Percentiles rank a stretch among this genome's conserved stretches.
Conservation (phyloP, 2,329 filamentous ascomycete genomes). For the Biscogniauxia sp. region DNA sequence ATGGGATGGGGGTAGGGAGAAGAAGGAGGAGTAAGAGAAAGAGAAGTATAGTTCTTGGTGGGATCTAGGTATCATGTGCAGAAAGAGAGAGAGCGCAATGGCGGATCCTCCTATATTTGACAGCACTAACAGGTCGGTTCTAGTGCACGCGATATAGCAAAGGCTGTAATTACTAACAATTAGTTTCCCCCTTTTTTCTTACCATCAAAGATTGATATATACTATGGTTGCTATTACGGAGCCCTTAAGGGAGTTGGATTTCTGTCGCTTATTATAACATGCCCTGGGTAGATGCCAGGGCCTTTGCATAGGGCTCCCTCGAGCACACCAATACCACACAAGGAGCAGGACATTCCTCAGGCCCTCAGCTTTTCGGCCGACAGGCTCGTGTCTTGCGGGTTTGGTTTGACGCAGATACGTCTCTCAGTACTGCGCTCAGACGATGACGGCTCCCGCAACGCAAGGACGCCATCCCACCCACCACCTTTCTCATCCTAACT, state of each 20-base stretch:
- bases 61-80: too few relatives aligned
- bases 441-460: constrained; percentile 11
- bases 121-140: too few relatives aligned
- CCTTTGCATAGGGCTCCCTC: constrained; percentile 29
- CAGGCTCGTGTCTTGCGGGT: constrained; percentile 7
- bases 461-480: background rate
- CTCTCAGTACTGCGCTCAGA: constrained; percentile 1
- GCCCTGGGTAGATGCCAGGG: constrained; percentile 8
- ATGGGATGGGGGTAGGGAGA: background rate
- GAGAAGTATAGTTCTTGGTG: too few relatives aligned
- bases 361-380: constrained; percentile 4
- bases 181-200: too few relatives aligned
- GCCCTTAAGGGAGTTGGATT: too few relatives aligned
- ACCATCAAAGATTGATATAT: too few relatives aligned
- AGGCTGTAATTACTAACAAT: too few relatives aligned
- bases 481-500: background rate
- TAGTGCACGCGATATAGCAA: constrained; percentile 1
- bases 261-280: too few relatives aligned
- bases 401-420: constrained; percentile 9
- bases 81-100: too few relatives aligned
- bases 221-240: too few relatives aligned
- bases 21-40: too few relatives aligned
- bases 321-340: constrained; percentile 19
- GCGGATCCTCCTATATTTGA: too few relatives aligned
- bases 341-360: constrained; percentile 36